Evolutionary conservation across 1,284 basidiomycete genomes (phyloP).

Genomic region (Microbotryum silenes-acaulis): DNA sequence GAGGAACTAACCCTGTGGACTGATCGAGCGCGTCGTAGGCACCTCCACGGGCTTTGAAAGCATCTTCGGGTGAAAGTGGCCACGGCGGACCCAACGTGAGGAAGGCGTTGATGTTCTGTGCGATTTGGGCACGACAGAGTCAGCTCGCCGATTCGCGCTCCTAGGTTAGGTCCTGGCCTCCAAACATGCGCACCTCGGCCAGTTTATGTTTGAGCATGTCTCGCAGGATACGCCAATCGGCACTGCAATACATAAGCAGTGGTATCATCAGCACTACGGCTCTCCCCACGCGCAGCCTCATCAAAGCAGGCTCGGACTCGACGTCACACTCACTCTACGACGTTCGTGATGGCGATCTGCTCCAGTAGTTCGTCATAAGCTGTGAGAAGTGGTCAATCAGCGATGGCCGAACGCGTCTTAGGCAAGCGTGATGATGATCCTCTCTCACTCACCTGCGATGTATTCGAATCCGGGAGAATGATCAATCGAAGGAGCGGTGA

Average conservation of each 20-base stretch:
- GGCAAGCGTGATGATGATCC: not conserved
- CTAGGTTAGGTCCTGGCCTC: not conserved
- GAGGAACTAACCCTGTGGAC: conserved; percentile 9
- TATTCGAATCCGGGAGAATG: conserved; percentile 19
- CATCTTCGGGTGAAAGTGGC: conserved; percentile 22
- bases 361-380: conserved; percentile 59
- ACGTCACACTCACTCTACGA: conserved; percentile 53
- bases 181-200: conserved; percentile 48
- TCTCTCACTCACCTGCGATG: not conserved
- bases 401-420: not conserved
- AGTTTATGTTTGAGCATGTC: conserved; percentile 64
- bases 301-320: not conserved
- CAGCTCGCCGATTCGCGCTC: no score
- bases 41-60: conserved; percentile 33
- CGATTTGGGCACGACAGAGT: conserved; percentile 7
- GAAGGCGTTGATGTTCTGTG: conserved; percentile 54
- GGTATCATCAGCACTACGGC: not conserved
- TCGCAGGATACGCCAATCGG: conserved; percentile 64
- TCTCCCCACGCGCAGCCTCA: not conserved
- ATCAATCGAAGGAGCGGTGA: conserved; percentile 3
- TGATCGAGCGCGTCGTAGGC: conserved; percentile 21
- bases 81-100: conserved; percentile 21
- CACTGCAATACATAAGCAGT: conserved; percentile 45
- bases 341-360: conserved; percentile 60
- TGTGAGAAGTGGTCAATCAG: conserved; percentile 35